Evolutionary conservation across 2,329 filamentous ascomycete genomes (phyloP).

Genomic region (Hypoxylon rubiginosum): DNA sequence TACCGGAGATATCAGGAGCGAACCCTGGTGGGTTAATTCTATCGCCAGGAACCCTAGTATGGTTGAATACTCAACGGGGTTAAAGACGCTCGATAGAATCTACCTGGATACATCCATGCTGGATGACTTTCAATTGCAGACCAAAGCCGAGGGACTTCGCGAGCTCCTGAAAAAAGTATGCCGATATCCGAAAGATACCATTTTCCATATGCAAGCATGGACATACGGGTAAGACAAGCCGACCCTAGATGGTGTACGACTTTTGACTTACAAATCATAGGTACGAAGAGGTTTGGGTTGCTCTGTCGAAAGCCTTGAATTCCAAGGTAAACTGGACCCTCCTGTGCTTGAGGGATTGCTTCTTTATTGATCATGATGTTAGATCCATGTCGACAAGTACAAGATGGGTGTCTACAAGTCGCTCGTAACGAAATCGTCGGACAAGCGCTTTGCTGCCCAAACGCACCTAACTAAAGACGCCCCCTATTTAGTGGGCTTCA

Average conservation of each 20-base stretch:
- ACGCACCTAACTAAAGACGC: conserved; percentile 69
- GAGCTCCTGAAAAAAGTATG: conserved; percentile 79
- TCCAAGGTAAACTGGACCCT: conserved; percentile 64
- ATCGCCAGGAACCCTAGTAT: conserved; percentile 79
- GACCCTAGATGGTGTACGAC: neutral
- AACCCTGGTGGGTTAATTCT: conserved; percentile 86
- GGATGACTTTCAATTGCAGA: conserved; percentile 62
- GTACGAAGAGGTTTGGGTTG: conserved; percentile 93
- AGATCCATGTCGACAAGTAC: conserved; percentile 88
- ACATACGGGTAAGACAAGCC: conserved; percentile 74
- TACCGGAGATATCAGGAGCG: conserved; percentile 88
- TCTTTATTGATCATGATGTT: conserved; percentile 22
- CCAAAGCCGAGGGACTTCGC: conserved; percentile 79
- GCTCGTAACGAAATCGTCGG: conserved; percentile 62
- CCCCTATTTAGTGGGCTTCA: conserved; percentile 78
- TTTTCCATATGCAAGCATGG: conserved; percentile 90
- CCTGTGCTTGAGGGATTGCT: neutral
- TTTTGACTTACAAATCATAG: conserved; percentile 46
- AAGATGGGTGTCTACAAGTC: conserved; percentile 79
- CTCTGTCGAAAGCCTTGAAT: conserved; percentile 77
- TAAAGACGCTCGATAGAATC: conserved; percentile 80
- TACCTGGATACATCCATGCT: conserved; percentile 90
- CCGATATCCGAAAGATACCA: conserved; percentile 77
- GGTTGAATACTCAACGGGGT: conserved; percentile 77
- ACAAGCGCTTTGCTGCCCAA: conserved; percentile 56